A percentile compares a stretch with the other conserved stretches of the same genome.
Evolutionary conservation across 306 rosid species (phyloP).

Genomic region (Citrullus mucosospermus): DNA sequence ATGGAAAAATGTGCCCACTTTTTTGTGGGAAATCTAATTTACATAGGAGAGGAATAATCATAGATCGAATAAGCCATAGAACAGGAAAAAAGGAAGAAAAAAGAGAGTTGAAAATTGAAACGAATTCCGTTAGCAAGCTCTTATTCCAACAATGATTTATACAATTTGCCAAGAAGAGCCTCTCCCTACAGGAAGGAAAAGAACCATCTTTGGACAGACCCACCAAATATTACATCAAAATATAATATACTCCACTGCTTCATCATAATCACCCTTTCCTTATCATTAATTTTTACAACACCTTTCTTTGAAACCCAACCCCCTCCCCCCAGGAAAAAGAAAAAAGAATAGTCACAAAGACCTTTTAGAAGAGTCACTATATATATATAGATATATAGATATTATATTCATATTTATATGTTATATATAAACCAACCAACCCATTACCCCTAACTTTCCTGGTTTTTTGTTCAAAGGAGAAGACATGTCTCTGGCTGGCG

Average conservation of each 20-base stretch:
- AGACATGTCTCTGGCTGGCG: conserved; percentile 41
- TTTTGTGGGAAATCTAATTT: too few relatives aligned
- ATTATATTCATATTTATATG: background rate
- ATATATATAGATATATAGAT: background rate
- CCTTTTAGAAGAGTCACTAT: background rate
- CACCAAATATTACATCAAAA: background rate
- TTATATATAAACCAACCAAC: conserved; percentile 2
- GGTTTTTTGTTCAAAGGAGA: conserved; percentile 13
- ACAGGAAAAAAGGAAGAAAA: too few relatives aligned
- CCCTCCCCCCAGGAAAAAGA: background rate
- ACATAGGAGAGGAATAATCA: too few relatives aligned
- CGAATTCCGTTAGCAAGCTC: background rate
- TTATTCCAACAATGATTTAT: conserved; percentile 7
- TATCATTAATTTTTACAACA: conserved; percentile 5
- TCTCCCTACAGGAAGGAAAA: background rate
- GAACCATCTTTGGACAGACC: background rate
- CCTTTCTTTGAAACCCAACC: background rate
- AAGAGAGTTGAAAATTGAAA: background rate
- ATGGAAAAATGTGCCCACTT: too few relatives aligned
- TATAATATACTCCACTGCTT: background rate
- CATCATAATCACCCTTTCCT: background rate
- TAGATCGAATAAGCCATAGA: background rate
- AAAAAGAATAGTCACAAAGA: background rate
- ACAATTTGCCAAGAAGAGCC: background rate
- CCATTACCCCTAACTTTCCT: background rate